phyloP scores from a whole-genome alignment of 441 rosid species.

The Raphanus hybrid region DNA sequence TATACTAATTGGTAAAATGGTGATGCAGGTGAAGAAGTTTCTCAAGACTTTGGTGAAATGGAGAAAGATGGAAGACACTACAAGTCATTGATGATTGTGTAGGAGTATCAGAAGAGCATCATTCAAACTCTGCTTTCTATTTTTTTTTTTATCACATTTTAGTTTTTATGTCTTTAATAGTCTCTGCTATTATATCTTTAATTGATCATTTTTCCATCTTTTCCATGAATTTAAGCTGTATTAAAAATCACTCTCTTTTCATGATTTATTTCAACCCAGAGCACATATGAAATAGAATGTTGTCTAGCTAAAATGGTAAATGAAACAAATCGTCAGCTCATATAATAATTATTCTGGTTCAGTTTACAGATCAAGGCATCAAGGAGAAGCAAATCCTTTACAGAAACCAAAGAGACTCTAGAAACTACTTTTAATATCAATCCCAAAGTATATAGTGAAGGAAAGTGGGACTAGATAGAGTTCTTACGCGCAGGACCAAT shows the following conservation, averaged over 20 bases:
- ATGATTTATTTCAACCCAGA: not conserved
- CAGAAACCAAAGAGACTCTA: not conserved
- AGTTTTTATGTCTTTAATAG: not conserved
- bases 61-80: constrained; percentile 48
- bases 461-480: not conserved
- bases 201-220: not conserved
- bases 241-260: not conserved
- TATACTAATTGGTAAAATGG: not conserved
- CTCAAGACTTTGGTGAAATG: constrained; percentile 71
- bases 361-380: not conserved
- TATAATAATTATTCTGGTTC: not conserved
- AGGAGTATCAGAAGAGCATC: constrained; percentile 30
- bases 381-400: not conserved
- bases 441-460: not conserved
- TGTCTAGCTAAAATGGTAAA: not conserved
- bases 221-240: constrained; percentile 1
- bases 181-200: not conserved
- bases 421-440: not conserved
- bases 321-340: not conserved
- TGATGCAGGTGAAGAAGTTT: constrained; percentile 70
- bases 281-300: not conserved
- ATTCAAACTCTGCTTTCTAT: constrained; percentile 2
- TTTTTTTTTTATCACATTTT: not conserved
- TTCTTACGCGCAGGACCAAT: not conserved
- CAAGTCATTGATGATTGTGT: constrained; percentile 20